phyloP scores from a whole-genome alignment of 208 protist genomes.

The Trypanosoma vivax region DNA sequence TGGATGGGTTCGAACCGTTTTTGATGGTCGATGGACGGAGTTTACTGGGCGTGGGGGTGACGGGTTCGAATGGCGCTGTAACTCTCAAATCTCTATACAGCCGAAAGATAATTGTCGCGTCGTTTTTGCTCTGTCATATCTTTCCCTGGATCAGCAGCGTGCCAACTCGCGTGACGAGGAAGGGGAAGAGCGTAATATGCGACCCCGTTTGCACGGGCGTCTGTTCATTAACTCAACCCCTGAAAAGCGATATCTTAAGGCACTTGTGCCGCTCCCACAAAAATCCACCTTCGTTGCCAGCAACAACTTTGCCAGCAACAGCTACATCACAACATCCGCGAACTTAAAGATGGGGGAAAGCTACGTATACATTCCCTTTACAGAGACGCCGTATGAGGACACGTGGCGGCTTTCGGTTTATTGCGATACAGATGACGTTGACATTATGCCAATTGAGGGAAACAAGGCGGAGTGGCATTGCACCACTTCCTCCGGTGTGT shows the following conservation, averaged over 20 bases:
- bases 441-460: constrained; percentile 43
- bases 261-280: constrained; percentile 80
- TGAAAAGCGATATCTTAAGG: constrained; percentile 81
- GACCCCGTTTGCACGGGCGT: constrained; percentile 78
- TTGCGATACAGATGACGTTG: constrained; percentile 76
- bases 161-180: constrained; percentile 54
- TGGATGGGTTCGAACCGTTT: constrained; percentile 76
- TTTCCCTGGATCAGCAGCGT: constrained; percentile 65
- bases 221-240: constrained; percentile 77
- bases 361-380: constrained; percentile 88
- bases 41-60: constrained; percentile 78
- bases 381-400: constrained; percentile 69
- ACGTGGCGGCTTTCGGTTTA: constrained; percentile 80
- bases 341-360: constrained; percentile 43
- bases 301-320: constrained; percentile 82
- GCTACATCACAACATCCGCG: constrained; percentile 82
- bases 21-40: constrained; percentile 79
- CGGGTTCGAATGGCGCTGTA: constrained; percentile 87
- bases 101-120: constrained; percentile 66
- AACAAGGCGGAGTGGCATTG: constrained; percentile 57
- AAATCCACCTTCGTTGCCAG: constrained; percentile 80
- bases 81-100: constrained; percentile 65
- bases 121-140: constrained; percentile 84
- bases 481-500: constrained; percentile 45
- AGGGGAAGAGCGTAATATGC: constrained; percentile 56